Evolutionary conservation across 2,329 filamentous ascomycete genomes (phyloP).

Genomic region (Endothia cerciana): DNA sequence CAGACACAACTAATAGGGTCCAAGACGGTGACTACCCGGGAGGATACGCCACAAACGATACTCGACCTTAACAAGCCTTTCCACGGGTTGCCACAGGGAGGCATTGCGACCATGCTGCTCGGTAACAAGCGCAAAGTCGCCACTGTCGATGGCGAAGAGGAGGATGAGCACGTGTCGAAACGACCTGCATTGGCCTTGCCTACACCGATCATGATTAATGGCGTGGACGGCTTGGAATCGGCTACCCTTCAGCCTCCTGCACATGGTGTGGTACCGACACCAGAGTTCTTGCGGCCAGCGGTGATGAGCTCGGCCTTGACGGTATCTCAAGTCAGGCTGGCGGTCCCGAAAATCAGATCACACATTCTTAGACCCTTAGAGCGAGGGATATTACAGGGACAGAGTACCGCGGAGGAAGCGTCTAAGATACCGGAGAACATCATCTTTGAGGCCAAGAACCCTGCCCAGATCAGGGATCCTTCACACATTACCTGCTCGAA

Average conservation of each 20-base stretch:
- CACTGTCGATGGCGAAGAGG: constrained; percentile 75
- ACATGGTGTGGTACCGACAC: constrained; percentile 68
- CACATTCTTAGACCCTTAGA: constrained; percentile 85
- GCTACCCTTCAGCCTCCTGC: constrained; percentile 65
- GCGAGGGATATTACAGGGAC: constrained; percentile 58
- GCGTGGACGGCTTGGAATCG: constrained; percentile 76
- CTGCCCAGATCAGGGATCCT: constrained; percentile 76
- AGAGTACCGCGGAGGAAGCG: constrained; percentile 62
- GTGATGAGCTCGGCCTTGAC: constrained; percentile 81
- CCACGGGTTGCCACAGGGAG: constrained; percentile 88
- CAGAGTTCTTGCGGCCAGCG: constrained; percentile 86
- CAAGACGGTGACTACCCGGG: constrained; percentile 63
- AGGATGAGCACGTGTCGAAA: constrained; percentile 59
- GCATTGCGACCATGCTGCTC: constrained; percentile 80
- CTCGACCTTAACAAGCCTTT: constrained; percentile 93
- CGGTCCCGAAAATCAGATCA: constrained; percentile 82
- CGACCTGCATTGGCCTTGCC: constrained; percentile 65
- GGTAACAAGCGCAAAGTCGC: constrained; percentile 91
- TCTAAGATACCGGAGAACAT: constrained; percentile 69
- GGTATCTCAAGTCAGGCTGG: constrained; percentile 81
- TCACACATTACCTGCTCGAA: constrained; percentile 82
- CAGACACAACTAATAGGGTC: constrained; percentile 85
- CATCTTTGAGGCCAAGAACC: constrained; percentile 88
- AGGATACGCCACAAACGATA: constrained; percentile 78
- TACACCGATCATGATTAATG: constrained; percentile 75